Conservation (phyloP, 352 stramenopile species). For the Globisporangium acanthophoron region DNA sequence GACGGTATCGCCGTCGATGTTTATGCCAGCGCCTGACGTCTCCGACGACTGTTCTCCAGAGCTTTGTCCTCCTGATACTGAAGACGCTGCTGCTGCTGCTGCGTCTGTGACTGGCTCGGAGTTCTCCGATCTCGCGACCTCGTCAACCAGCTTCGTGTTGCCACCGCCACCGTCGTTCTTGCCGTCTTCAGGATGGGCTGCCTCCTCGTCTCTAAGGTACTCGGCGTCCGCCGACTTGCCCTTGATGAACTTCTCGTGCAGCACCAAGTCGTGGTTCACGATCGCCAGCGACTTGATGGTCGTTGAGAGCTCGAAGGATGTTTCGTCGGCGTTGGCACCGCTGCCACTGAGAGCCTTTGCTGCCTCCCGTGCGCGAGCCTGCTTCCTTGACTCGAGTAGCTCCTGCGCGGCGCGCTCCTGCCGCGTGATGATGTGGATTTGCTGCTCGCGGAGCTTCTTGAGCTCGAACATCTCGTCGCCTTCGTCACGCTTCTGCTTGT, state of each 20-base stretch:
- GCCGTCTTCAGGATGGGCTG: slow-evolving; percentile 1
- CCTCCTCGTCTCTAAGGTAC: slow-evolving; percentile 42
- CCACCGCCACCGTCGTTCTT: not conserved
- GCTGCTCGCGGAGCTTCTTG: slow-evolving; percentile 46
- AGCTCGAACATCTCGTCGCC: slow-evolving; percentile 63
- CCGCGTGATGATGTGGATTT: slow-evolving; percentile 40
- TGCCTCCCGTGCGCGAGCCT: slow-evolving; percentile 24
- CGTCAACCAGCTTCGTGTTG: slow-evolving; percentile 2
- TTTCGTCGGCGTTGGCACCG: not conserved
- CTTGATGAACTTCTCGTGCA: slow-evolving; percentile 65
- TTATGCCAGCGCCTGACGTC: not conserved
- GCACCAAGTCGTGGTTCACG: slow-evolving; percentile 59
- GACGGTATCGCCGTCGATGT: not conserved
- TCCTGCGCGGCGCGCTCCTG: slow-evolving; percentile 37
- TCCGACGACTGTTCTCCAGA: slow-evolving; percentile 3
- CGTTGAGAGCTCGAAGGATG: slow-evolving; percentile 35
- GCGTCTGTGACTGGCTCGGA: not conserved
- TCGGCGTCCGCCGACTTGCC: slow-evolving; percentile 55
- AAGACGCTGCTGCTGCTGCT: not conserved
- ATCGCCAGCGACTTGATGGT: slow-evolving; percentile 51
- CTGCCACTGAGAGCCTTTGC: slow-evolving; percentile 12
- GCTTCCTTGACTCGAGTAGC: slow-evolving; percentile 27
- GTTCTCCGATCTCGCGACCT: not conserved
- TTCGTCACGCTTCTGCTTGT: slow-evolving; percentile 54
- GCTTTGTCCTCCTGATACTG: not conserved